Evolutionary conservation across 83 land plant species (phyloP), one percentile per base, ranked within the genome.

Genomic region (Isoetes engelmannii): DNA sequence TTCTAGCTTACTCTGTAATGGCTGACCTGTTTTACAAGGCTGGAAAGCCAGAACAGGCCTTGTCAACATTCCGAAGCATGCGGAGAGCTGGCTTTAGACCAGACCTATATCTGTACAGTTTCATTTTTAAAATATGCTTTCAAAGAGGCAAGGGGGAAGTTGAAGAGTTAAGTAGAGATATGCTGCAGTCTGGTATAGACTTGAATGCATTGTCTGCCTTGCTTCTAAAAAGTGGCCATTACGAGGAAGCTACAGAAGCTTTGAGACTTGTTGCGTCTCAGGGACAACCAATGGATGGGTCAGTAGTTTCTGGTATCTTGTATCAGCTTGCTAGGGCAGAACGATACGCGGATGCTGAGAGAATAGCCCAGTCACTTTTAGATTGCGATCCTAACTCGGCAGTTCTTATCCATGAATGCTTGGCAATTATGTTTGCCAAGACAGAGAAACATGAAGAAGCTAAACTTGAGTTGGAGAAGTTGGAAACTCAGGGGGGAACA

Each of bases 1-100:
- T 45, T 15, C 63, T 83, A 13, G 88, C 85, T 10, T 86, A 84
- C 63, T 84, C 81, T 6, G 83, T 92, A 41, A 86, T 89, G 78
- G 48, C 89, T 68, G 94, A 89, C 73, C 44, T 89, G 19, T 66
- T 84, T 45, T 51, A 78, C 44, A 84, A 92, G 58, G 79, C 65
- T 57, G 75, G 74, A 54, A 76, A 86, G 68, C 63, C 72, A 45
- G 70, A 72, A 48, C 83, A 87, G 70, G 89, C 81, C 3, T 76
- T 83, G 63, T 18, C 18, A 20, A 49, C 81, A 59, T 92, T 83
- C 63, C 62, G 42, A 18, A 69, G 67, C 9, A 86, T 89, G 83
- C 54, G 79, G 37, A 56, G 57, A 54, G 72, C 75, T 70, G 90
- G 90, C n/a, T 79, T 79, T 59, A 51, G 42, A 28, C 90, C 97